These are phyloP conservation scores for Acanthamoeba polyphaga DNA, from an alignment of 208 protist species.

Conservation along the genomic window DNA sequence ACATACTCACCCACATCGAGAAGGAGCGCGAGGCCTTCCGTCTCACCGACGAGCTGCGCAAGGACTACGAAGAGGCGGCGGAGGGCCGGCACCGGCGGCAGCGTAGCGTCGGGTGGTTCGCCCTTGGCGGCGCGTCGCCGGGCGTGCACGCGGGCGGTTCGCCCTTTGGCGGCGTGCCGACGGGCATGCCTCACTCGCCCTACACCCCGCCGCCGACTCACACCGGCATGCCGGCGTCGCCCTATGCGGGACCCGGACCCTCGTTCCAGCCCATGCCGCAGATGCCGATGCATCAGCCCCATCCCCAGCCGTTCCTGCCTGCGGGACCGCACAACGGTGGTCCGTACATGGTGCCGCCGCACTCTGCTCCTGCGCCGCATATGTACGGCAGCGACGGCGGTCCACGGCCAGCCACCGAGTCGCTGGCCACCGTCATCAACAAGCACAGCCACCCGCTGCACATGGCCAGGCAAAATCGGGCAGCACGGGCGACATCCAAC, in stretches of 20 bases:
- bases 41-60: neutral
- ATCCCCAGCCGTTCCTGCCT: neutral
- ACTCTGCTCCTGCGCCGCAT: neutral
- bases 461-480: neutral
- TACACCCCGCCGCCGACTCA: neutral
- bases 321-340: too few relatives aligned
- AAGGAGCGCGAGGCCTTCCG: neutral
- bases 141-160: too few relatives aligned
- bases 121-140: neutral
- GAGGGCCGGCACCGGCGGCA: neutral
- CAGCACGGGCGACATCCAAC: slow-evolving; percentile 2
- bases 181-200: neutral
- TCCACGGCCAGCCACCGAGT: too few relatives aligned
- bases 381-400: too few relatives aligned
- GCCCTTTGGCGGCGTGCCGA: too few relatives aligned
- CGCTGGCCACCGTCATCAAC: neutral
- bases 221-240: neutral
- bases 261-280: neutral
- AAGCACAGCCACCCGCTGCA: neutral
- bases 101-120: neutral
- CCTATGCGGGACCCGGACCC: neutral
- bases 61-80: neutral
- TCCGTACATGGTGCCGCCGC: too few relatives aligned
- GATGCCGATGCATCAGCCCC: neutral
- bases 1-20: slow-evolving; percentile 43